A percentile compares a stretch with the other conserved stretches of the same genome.
These are phyloP conservation scores for Nidularia pulvinata DNA, from an alignment of 768 basidiomycete genomes.

Conservation along the genomic window DNA sequence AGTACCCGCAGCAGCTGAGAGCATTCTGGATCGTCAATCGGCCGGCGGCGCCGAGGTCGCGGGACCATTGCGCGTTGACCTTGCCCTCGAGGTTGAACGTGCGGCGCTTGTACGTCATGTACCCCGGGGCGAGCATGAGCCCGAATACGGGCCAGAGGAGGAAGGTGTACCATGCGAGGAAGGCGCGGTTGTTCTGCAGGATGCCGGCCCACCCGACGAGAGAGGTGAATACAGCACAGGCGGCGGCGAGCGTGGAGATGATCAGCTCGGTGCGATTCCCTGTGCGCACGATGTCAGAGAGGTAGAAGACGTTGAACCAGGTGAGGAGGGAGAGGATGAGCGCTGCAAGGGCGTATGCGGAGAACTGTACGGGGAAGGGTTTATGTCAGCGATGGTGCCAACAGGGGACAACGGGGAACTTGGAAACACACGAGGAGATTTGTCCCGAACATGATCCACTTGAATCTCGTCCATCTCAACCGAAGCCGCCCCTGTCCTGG, in stretches of 20 bases:
- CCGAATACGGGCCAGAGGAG: constrained; percentile 76
- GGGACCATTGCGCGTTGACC: constrained; percentile 74
- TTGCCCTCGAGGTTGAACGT: constrained; percentile 70
- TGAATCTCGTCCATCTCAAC: constrained; percentile 89
- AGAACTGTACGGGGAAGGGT: constrained; percentile 27
- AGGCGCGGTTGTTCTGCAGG: constrained; percentile 82
- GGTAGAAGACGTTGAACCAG: constrained; percentile 75
- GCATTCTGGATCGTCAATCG: constrained; percentile 72
- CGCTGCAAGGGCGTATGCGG: constrained; percentile 57
- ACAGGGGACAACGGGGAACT: too few species aligned
- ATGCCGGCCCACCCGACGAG: constrained; percentile 82
- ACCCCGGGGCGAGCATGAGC: constrained; percentile 74
- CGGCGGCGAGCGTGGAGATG: constrained; percentile 67
- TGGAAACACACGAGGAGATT: constrained; percentile 45
- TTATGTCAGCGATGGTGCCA: too few species aligned
- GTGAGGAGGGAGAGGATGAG: constrained; percentile 69
- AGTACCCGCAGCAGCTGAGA: constrained; percentile 80
- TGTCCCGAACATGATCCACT: constrained; percentile 74
- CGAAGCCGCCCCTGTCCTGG: constrained; percentile 37
- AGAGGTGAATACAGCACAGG: constrained; percentile 61
- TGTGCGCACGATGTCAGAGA: constrained; percentile 68
- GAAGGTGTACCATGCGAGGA: constrained; percentile 80
- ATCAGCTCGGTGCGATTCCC: constrained; percentile 69
- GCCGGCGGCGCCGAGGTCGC: constrained; percentile 51
- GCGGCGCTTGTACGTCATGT: constrained; percentile 72